Base-by-base conservation (phyloP, 345 rosid species). In the Hypericum androsaemum region DNA sequence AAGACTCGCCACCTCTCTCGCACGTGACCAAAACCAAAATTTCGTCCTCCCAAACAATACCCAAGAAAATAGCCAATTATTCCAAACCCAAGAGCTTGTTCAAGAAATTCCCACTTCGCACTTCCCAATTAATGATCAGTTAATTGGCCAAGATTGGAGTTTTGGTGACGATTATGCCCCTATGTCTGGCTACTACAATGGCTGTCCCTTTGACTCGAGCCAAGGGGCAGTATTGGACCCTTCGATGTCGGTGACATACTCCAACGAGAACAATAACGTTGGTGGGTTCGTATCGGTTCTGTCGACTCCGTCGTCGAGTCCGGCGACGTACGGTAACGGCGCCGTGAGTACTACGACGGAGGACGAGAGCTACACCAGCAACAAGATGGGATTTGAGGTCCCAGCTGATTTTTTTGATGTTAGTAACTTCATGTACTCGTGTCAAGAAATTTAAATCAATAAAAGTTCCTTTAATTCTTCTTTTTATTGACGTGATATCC, bases 231-330 rank as follows among this genome's bases (percentile, higher is more conserved):
- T 44, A 8, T 14, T 46, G 14, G 50, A 6, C 32, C 50, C 50
- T 17, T 14, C 50, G 9, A 3, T 32, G 50, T 22, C 32, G 32
- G 32, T 4, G 32, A 22, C 32, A 22, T 22, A 22, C 4, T 22
- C 32, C 32, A 22, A 22, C 32, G 50, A 46, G 49, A 46, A 28
- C 22, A 8, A 28, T 6, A 13, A 13, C 10, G 28, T 17, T 3
- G 7, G 15, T 5, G 28, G 10, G 50, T 32, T 32, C 28, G 32
- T 32, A 11, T 46, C 50, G 50, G 50, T 14, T 3, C 22, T 13
- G 22, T 46, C 50, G 32, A 46, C 50, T 17, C 50, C 50, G 50
- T 46, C 50, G 8, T 44, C 48, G 48, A 44, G 48, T 12, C 48
- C 48, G 48, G 16, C 48, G 3, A 14, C 48, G 48, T 44, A n/a